These are phyloP conservation scores for Daedaleopsis sinensis DNA, from an alignment of 768 basidiomycete genomes.

Conservation along the genomic window DNA sequence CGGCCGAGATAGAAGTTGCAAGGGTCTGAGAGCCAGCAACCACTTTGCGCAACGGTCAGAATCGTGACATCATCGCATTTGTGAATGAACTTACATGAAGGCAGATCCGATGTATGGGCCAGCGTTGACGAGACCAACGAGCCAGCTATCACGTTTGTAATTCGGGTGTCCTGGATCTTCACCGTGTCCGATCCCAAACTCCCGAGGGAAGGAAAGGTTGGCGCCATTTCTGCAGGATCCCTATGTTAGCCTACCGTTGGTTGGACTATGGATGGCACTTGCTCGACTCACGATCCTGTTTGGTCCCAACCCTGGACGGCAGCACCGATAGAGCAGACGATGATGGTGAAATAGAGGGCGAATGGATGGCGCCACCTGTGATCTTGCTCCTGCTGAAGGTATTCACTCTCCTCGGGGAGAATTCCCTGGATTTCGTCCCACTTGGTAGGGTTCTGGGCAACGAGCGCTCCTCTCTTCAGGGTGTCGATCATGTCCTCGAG, in stretches of 20 bases:
- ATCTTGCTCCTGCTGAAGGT: slow-evolving; percentile 44
- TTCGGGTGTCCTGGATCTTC: neutral
- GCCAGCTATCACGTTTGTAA: slow-evolving; percentile 56
- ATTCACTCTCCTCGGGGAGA: slow-evolving; percentile 41
- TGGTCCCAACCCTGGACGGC: slow-evolving; percentile 61
- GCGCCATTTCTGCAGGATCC: slow-evolving; percentile 59
- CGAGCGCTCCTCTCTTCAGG: slow-evolving; percentile 68
- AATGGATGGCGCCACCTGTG: slow-evolving; percentile 51
- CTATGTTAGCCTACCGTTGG: slow-evolving; percentile 26
- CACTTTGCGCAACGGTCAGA: slow-evolving; percentile 51
- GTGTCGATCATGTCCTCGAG: slow-evolving; percentile 36
- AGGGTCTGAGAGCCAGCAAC: slow-evolving; percentile 70
- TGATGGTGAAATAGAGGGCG: slow-evolving; percentile 48
- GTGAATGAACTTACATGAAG: slow-evolving; percentile 4
- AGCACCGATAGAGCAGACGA: slow-evolving; percentile 69
- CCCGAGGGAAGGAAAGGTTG: slow-evolving; percentile 51
- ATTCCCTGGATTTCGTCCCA: slow-evolving; percentile 31
- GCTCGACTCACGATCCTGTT: slow-evolving; percentile 20
- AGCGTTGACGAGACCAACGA: slow-evolving; percentile 72
- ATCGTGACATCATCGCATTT: slow-evolving; percentile 21
- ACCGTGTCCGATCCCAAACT: slow-evolving; percentile 48
- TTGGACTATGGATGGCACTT: slow-evolving; percentile 19
- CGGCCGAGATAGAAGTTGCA: slow-evolving; percentile 42
- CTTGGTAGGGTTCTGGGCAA: slow-evolving; percentile 64
- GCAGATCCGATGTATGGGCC: slow-evolving; percentile 49